phyloP scores from a whole-genome alignment of 1,284 basidiomycete genomes.

The Microbotryomycetes sp. region DNA sequence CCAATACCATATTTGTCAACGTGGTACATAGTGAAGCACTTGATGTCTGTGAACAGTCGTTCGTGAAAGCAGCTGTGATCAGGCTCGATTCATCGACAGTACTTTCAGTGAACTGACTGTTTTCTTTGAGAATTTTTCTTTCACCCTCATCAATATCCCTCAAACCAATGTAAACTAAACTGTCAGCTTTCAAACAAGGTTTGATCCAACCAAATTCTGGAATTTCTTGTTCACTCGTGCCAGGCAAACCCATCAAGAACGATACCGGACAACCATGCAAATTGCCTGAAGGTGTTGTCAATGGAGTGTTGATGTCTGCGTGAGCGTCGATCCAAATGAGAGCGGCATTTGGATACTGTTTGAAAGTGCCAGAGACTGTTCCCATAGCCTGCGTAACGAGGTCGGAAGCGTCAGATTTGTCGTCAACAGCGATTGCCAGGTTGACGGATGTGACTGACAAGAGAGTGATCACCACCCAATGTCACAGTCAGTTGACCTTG shows the following conservation, averaged over 20 bases:
- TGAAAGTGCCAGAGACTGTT: conserved; percentile 69
- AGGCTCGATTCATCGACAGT: background rate
- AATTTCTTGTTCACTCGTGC: conserved; percentile 43
- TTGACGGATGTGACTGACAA: conserved; percentile 53
- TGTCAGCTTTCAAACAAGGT: conserved; percentile 61
- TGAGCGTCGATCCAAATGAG: conserved; percentile 70
- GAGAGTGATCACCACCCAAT: conserved; percentile 91
- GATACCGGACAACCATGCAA: conserved; percentile 97
- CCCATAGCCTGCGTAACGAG: conserved; percentile 74
- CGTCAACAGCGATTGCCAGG: background rate
- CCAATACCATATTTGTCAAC: conserved; percentile 96
- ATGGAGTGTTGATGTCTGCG: conserved; percentile 82
- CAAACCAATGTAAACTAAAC: conserved; percentile 88
- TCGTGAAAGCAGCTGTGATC: background rate
- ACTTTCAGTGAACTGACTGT: conserved; percentile 45
- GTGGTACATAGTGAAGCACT: conserved; percentile 96
- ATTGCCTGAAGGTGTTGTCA: conserved; percentile 80
- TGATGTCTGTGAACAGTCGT: conserved; percentile 53
- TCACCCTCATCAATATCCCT: conserved; percentile 89
- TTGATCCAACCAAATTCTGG: conserved; percentile 70
- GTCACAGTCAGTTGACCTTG: conserved; percentile 80
- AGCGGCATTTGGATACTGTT: conserved; percentile 57
- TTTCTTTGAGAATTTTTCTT: conserved; percentile 76
- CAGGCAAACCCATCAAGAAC: conserved; percentile 58
- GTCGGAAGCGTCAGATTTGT: background rate